Base-by-base conservation (phyloP, 2,329 filamentous ascomycete species). In the Pochonia chlamydosporia region DNA sequence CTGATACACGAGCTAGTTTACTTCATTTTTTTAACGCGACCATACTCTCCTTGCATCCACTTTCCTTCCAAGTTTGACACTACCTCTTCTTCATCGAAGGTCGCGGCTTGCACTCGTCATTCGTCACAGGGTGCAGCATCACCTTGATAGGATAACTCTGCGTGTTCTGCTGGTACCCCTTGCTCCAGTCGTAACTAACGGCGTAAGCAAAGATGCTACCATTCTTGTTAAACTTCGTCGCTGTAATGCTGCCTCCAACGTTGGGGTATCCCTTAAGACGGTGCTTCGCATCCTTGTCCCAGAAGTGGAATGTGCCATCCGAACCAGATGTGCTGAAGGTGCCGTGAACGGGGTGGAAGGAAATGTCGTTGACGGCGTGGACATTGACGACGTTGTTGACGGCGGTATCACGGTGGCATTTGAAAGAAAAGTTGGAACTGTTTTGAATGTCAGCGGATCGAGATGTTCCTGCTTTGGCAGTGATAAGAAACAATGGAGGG, bases 251-350 rank as follows among this genome's bases (percentile, higher is more conserved):
- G 49, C 91, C 91, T 16, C 87, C 87, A 5, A 90, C 86, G 21
- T 80, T 76, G 40, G 88, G 88, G 62, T 91, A 99, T 13, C 93
- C 93, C 75, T 93, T 93, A 51, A 93, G 78, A 31, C 88, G 78
- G 69, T 93, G 87, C 70, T 93, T 93, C 50, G 88, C 88, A 60
- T 92, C 87, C 72, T 91, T 91, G 60, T 99, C 93, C 88, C 88
- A 93, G 77, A 92, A 93, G 72, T 93, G 88, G 75, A 97, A 99
- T 1, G 93, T 96, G 46, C 93, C 93, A 67, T 99, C 93, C 28
- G 85, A 87, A 47, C 93, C 93, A 41, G 93, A 90, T 3, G 93
- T 99, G 70, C 87, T 95, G 73, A 99, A 99, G n/a, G 93, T 99
- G 61, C 93, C 93, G 68, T 96, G 91, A 11, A 87, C 78, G 1